Evolutionary conservation across 1,284 basidiomycete genomes (phyloP).

Genomic region (Apiotrichum domesticum): DNA sequence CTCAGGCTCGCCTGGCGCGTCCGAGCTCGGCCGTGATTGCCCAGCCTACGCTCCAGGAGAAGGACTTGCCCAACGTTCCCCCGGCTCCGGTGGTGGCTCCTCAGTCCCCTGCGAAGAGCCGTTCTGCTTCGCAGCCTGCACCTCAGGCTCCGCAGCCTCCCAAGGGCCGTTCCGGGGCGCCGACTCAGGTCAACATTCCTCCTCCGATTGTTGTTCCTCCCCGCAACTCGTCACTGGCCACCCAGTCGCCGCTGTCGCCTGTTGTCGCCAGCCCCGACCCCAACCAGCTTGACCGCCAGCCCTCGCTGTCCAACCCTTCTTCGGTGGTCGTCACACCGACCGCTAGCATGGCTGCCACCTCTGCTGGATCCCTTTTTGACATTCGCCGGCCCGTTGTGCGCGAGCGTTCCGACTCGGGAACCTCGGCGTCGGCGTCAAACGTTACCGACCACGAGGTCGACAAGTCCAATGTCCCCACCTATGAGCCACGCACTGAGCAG

Average conservation of each 20-base stretch:
- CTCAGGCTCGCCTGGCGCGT: conserved; percentile 1
- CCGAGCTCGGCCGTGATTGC: conserved; percentile 1
- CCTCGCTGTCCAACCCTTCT: conserved; percentile 12
- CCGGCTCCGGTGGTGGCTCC: background rate
- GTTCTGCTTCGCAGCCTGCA: background rate
- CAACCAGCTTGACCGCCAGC: background rate
- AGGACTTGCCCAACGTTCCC: background rate
- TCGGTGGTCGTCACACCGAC: conserved; percentile 17
- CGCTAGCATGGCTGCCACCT: conserved; percentile 11
- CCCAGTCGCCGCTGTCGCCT: background rate
- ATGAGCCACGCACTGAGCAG: background rate
- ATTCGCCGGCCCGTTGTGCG: conserved; percentile 7
- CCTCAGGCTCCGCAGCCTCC: background rate
- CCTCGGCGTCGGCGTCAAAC: conserved; percentile 4
- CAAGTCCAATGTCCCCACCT: background rate
- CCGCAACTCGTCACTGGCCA: conserved; percentile 9
- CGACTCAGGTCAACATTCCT: conserved; percentile 1
- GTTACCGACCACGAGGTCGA: conserved; percentile 2
- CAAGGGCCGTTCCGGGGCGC: background rate
- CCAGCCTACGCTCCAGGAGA: background rate
- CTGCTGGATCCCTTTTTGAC: conserved; percentile 13
- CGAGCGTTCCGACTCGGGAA: conserved; percentile 11
- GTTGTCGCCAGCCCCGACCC: background rate
- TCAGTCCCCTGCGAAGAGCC: too few relatives aligned
- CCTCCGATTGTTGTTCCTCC: conserved; percentile 15